Conservation (phyloP, 73 alveolate genomes). For the Effrenium voratum region DNA sequence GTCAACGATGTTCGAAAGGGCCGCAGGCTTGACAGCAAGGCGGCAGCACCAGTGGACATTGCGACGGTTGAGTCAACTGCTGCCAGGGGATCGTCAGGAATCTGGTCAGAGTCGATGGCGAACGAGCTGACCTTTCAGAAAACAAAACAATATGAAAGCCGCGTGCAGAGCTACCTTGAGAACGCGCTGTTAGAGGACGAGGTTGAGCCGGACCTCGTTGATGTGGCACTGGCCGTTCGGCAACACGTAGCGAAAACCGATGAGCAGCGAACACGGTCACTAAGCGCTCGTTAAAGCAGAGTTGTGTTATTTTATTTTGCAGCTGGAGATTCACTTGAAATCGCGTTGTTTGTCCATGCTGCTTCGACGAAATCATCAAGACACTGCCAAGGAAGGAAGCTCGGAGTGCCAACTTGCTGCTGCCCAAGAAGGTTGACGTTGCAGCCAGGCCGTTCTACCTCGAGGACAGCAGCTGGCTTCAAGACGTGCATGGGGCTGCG, state of each 20-base stretch:
- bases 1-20: too few species aligned
- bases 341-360: too few species aligned
- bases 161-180: neutral
- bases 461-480: neutral
- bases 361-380: too few species aligned
- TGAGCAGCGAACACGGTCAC: neutral
- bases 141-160: neutral
- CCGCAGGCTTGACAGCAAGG: too few species aligned
- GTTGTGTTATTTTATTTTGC: too few species aligned
- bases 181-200: neutral
- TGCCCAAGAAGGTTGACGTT: neutral
- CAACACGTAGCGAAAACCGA: neutral
- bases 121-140: neutral
- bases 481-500: too few species aligned
- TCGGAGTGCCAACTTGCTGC: neutral
- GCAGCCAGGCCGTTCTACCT: neutral
- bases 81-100: neutral
- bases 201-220: neutral
- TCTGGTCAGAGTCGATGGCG: neutral
- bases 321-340: too few species aligned
- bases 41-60: too few species aligned
- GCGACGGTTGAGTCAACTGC: neutral
- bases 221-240: neutral
- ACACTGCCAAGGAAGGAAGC: neutral
- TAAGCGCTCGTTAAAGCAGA: too few species aligned